Conservation (phyloP, 2,329 filamentous ascomycete genomes). For the Aaosphaeria pasadenensis region DNA sequence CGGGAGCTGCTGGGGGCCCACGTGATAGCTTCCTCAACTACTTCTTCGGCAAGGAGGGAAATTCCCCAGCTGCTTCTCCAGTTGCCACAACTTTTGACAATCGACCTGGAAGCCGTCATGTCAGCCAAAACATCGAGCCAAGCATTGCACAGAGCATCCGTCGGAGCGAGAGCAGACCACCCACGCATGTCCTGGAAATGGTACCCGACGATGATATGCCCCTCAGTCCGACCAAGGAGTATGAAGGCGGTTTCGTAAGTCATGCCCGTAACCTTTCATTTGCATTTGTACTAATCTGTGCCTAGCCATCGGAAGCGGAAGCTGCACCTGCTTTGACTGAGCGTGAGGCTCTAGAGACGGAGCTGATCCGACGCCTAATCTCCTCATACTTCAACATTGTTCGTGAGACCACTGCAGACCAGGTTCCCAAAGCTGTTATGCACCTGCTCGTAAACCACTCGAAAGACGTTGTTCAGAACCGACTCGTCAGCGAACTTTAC, state of each 20-base stretch:
- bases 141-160: constrained; percentile 82
- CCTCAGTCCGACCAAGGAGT: constrained; percentile 36
- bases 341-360: constrained; percentile 93
- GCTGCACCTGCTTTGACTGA: constrained; percentile 88
- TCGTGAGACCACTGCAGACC: constrained; percentile 95
- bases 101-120: constrained; percentile 58
- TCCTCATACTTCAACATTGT: constrained; percentile 99
- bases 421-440: constrained; percentile 98
- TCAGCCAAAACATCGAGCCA: constrained; percentile 75
- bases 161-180: constrained; percentile 58
- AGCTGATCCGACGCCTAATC: constrained; percentile 93
- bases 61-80: constrained; percentile 44
- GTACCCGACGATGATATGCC: constrained; percentile 40
- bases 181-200: constrained; percentile 40
- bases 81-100: constrained; percentile 39
- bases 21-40: constrained; percentile 96
- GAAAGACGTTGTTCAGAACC: constrained; percentile 96
- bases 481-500: constrained; percentile 92
- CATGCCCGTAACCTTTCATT: background rate
- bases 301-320: constrained; percentile 40
- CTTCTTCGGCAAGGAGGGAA: constrained; percentile 95
- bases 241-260: constrained; percentile 61
- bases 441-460: constrained; percentile 97
- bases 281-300: constrained; percentile 13
- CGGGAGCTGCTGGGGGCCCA: constrained; percentile 62